These are phyloP conservation scores for Rhizophlyctis rosea DNA, from an alignment of 192 early-diverging fungal genomes.

Conservation along the genomic window DNA sequence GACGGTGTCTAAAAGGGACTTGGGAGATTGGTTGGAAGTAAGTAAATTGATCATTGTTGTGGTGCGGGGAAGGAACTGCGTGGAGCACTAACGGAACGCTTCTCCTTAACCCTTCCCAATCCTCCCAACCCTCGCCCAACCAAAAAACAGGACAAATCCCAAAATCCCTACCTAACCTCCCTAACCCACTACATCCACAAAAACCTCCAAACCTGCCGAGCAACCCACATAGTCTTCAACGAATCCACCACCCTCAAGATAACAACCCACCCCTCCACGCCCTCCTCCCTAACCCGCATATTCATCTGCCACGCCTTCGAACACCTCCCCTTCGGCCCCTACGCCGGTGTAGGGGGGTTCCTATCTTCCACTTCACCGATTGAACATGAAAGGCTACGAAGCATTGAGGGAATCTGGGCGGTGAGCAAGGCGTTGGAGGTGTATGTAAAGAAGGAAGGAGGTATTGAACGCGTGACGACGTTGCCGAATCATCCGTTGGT, in stretches of 20 bases:
- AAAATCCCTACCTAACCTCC: too few species aligned
- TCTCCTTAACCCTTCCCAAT: too few species aligned
- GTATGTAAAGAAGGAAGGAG: constrained; percentile 12
- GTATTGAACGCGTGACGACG: constrained; percentile 10
- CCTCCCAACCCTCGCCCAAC: too few species aligned
- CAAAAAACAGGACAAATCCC: background rate
- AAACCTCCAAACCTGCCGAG: constrained; percentile 7
- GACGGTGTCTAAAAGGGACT: too few species aligned
- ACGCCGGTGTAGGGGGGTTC: background rate
- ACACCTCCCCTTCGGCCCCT: constrained; percentile 27
- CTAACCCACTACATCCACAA: constrained; percentile 20
- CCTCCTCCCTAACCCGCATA: background rate
- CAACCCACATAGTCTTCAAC: constrained; percentile 26
- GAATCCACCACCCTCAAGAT: constrained; percentile 23
- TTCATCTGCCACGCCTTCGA: constrained; percentile 24
- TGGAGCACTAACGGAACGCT: too few species aligned
- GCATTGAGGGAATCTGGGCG: constrained; percentile 23
- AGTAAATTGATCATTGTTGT: too few species aligned
- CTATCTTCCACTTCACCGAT: too few species aligned
- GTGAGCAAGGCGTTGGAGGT: constrained; percentile 19
- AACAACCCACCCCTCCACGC: constrained; percentile 9
- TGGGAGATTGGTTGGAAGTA: too few species aligned
- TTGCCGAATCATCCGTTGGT: constrained; percentile 22
- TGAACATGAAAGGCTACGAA: constrained; percentile 12
- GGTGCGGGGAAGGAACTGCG: too few species aligned